These are phyloP conservation scores for Rhizophagus clarus DNA, from an alignment of 192 early-diverging fungal genomes.

Conservation along the genomic window DNA sequence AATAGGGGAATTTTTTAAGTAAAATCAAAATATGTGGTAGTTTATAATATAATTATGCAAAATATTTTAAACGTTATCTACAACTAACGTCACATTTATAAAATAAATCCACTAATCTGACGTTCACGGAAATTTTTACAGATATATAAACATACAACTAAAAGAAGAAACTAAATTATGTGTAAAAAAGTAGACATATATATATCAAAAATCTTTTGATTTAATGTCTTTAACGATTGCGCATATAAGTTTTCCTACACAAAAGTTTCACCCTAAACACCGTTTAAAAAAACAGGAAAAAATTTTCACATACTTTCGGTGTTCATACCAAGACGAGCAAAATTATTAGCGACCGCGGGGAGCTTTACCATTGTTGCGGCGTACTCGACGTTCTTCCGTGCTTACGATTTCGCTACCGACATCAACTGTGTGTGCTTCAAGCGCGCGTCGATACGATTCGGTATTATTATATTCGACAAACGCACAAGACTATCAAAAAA, in stretches of 20 bases:
- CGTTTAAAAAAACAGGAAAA: no score
- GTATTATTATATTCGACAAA: not conserved
- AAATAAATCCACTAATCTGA: no score
- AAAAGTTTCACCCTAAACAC: not conserved
- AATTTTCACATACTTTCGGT: no score
- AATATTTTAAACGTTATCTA: no score
- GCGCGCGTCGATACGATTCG: not conserved
- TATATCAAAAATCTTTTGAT: no score
- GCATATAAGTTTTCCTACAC: not conserved
- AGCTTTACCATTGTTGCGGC: not conserved
- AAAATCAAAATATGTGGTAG: no score
- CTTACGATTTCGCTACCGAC: not conserved
- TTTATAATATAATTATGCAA: no score
- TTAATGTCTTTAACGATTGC: not conserved
- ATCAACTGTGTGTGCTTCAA: not conserved
- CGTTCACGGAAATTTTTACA: not conserved
- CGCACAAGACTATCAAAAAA: slow-evolving; percentile 3
- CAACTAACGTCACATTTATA: no score
- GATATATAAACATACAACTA: not conserved
- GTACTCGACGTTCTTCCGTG: not conserved
- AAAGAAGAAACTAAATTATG: not conserved
- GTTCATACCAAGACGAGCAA: no score
- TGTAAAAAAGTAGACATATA: not conserved
- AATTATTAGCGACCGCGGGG: not conserved
- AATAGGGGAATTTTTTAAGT: not conserved